Evolutionary conservation across 495 filamentous ascomycete species (phyloP).

Genomic region (Penicillium bialowiezense): DNA sequence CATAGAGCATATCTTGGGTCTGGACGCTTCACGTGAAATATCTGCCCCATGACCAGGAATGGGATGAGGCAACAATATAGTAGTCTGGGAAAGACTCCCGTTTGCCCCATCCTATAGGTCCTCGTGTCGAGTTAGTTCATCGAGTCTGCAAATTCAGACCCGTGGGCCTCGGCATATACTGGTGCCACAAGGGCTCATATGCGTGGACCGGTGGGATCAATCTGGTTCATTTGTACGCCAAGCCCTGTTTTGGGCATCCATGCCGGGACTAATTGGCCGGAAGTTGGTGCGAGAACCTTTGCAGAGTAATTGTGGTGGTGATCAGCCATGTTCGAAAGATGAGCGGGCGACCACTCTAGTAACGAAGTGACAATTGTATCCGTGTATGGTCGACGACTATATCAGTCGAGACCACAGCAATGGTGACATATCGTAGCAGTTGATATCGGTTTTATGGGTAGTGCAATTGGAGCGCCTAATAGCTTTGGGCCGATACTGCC

Average conservation of each 20-base stretch:
- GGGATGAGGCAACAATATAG: not conserved
- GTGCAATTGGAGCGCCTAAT: slow-evolving; percentile 25
- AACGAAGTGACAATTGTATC: slow-evolving; percentile 1
- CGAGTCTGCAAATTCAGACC: not conserved
- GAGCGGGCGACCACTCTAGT: not conserved
- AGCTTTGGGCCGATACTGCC: slow-evolving; percentile 48
- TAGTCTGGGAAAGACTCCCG: not conserved
- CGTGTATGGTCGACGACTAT: slow-evolving; percentile 7
- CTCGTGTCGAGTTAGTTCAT: not conserved
- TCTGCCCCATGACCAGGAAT: not conserved
- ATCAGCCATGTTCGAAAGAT: not conserved
- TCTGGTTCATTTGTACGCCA: slow-evolving; percentile 1
- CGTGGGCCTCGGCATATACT: not conserved
- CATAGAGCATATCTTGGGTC: not conserved
- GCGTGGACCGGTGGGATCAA: not conserved
- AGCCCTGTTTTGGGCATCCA: slow-evolving; percentile 3
- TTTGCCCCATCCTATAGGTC: not conserved
- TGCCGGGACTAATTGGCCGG: not conserved
- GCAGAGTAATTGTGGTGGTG: not conserved
- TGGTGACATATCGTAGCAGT: slow-evolving; percentile 13
- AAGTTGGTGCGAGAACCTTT: slow-evolving; percentile 1
- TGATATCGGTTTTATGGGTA: slow-evolving; percentile 23
- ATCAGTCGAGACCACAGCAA: slow-evolving; percentile 14
- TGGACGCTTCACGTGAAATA: not conserved
- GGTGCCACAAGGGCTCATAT: not conserved